These are phyloP conservation scores for Starmerella ratchasimensis DNA, from an alignment of 805 yeast genomes.

Conservation along the genomic window DNA sequence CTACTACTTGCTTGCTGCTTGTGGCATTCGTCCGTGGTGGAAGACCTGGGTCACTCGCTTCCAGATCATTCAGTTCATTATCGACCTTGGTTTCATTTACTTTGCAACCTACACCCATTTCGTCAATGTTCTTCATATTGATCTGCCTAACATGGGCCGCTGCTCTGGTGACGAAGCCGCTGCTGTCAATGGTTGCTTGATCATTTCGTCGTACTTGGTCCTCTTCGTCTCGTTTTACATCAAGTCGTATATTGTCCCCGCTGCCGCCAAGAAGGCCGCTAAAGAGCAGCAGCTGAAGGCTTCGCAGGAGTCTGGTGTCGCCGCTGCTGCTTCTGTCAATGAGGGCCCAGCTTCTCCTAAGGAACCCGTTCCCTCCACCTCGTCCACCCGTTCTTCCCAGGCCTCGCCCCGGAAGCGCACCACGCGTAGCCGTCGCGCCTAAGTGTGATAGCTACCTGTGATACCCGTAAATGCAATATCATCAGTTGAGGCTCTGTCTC, in stretches of 20 bases:
- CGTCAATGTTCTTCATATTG: conserved; percentile 49
- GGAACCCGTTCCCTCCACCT: background rate
- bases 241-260: conserved; percentile 51
- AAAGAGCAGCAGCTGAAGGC: background rate
- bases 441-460: no score
- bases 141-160: conserved; percentile 65
- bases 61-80: conserved; percentile 84
- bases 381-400: no score
- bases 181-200: conserved; percentile 79
- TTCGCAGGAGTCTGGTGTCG: conserved; percentile 3
- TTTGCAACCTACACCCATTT: conserved; percentile 88
- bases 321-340: conserved; percentile 1
- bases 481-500: no score
- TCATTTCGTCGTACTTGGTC: conserved; percentile 76
- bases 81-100: conserved; percentile 82
- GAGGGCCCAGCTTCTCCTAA: background rate
- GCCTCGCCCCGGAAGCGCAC: conserved; percentile 17
- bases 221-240: conserved; percentile 88
- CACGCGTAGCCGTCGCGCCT: conserved; percentile 18
- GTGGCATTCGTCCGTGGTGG: conserved; percentile 98
- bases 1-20: conserved; percentile 85
- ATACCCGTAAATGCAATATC: no score
- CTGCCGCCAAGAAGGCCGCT: conserved; percentile 19
- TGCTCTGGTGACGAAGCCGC: conserved; percentile 91
- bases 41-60: conserved; percentile 96